A percentile compares a stretch with the other conserved stretches of the same genome.
phyloP scores from a whole-genome alignment of 2,329 filamentous ascomycete species.

The Penicillium sp. region DNA sequence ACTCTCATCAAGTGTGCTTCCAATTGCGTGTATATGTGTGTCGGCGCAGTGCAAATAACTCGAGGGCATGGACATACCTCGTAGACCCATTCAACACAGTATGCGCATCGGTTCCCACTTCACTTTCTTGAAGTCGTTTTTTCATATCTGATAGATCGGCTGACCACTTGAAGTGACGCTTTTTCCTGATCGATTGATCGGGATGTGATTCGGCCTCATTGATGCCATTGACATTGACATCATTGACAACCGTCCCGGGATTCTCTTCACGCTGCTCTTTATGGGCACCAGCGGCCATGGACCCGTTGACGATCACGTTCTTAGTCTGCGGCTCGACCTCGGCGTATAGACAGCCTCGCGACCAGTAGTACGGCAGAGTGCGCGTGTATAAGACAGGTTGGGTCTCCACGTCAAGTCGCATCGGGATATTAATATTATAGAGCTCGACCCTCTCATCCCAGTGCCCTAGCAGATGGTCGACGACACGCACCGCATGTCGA shows the following conservation, averaged over 20 bases:
- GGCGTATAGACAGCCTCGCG: conserved; percentile 68
- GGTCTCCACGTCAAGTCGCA: conserved; percentile 64
- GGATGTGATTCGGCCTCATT: conserved; percentile 17
- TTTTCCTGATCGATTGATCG: conserved; percentile 46
- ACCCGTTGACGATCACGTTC: conserved; percentile 55
- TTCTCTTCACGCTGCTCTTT: conserved; percentile 6
- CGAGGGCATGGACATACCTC: conserved; percentile 48
- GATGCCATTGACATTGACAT: conserved; percentile 7
- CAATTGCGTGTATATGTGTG: background rate
- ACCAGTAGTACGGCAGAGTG: conserved; percentile 84
- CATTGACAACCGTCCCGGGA: conserved; percentile 5
- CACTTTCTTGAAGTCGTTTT: conserved; percentile 67
- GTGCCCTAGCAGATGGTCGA: conserved; percentile 65
- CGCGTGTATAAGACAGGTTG: conserved; percentile 68
- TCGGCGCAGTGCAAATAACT: too few species aligned
- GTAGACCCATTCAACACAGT: conserved; percentile 76
- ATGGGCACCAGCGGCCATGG: conserved; percentile 36
- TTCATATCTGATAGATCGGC: conserved; percentile 79
- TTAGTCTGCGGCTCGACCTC: conserved; percentile 53
- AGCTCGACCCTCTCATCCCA: conserved; percentile 69
- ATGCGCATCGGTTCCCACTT: conserved; percentile 82
- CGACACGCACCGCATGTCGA: conserved; percentile 62
- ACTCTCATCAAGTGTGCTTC: too few species aligned
- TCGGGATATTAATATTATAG: conserved; percentile 80
- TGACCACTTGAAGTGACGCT: conserved; percentile 87